Conservation (phyloP, 441 rosid species). For the Aleurites moluccanus region DNA sequence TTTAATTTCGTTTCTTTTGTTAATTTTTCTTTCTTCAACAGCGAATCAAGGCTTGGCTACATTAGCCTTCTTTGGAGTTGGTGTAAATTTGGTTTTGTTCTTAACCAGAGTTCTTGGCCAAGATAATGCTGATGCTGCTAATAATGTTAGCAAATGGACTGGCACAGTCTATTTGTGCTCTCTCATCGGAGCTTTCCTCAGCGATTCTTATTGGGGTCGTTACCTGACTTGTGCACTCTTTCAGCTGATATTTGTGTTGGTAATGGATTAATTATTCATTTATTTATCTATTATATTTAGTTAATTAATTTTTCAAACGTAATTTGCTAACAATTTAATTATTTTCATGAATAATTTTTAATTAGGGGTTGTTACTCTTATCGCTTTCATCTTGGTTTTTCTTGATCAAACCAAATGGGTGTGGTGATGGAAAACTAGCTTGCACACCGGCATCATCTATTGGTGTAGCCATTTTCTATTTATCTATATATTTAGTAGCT, state of each 20-base stretch:
- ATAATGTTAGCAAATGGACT: constrained; percentile 89
- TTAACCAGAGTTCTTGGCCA: constrained; percentile 80
- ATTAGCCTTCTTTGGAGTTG: constrained; percentile 89
- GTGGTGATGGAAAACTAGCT: constrained; percentile 51
- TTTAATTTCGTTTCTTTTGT: neutral
- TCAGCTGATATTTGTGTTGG: constrained; percentile 51
- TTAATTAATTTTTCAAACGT: neutral
- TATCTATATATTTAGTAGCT: constrained; percentile 69
- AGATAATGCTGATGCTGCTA: constrained; percentile 79
- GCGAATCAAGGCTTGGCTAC: constrained; percentile 90
- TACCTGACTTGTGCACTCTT: constrained; percentile 68
- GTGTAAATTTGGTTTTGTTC: constrained; percentile 81
- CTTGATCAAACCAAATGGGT: constrained; percentile 65
- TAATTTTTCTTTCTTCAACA: constrained; percentile 23
- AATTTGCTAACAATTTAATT: neutral
- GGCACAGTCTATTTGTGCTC: constrained; percentile 90
- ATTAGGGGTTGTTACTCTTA: constrained; percentile 54
- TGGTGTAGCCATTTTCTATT: constrained; percentile 52
- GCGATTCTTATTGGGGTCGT: constrained; percentile 95
- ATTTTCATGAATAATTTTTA: neutral
- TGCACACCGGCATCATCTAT: constrained; percentile 49
- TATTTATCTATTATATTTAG: neutral
- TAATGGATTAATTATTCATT: constrained; percentile 17
- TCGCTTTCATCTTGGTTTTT: constrained; percentile 61
- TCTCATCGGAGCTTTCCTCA: constrained; percentile 79